These are phyloP conservation scores for Nicotiana benthamiana DNA, from an alignment of 257 asterid species.

Conservation along the genomic window DNA sequence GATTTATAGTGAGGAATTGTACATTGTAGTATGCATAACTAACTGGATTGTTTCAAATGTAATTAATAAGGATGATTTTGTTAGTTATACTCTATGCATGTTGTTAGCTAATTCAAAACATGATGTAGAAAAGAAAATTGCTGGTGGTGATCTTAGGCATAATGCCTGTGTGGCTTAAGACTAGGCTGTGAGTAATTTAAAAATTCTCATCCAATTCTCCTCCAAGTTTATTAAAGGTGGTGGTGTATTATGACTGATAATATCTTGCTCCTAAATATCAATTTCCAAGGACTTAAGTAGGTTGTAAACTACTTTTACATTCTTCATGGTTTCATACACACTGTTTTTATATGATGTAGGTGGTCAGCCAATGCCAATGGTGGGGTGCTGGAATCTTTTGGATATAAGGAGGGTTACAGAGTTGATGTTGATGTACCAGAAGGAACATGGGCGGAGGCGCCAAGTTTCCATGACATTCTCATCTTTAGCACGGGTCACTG, in stretches of 20 bases:
- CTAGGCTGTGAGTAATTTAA: background rate
- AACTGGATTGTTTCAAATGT: too few relatives aligned
- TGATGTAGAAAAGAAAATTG: background rate
- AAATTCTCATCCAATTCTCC: background rate
- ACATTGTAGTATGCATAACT: background rate
- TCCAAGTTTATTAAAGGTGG: background rate
- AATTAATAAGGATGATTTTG: background rate
- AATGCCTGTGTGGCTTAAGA: background rate
- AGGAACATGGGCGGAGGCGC: conserved; percentile 83
- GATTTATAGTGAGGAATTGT: too few relatives aligned
- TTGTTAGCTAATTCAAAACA: background rate
- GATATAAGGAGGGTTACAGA: conserved; percentile 85
- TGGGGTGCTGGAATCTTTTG: conserved; percentile 74
- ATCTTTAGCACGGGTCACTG: conserved; percentile 95
- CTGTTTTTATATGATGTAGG: conserved; percentile 29
- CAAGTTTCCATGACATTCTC: conserved; percentile 64
- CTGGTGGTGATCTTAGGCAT: background rate
- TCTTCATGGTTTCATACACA: background rate
- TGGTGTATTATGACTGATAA: background rate
- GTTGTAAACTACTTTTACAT: background rate
- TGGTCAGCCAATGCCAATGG: conserved; percentile 62
- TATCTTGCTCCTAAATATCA: background rate
- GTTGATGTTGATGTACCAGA: conserved; percentile 88
- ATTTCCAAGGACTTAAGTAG: background rate
- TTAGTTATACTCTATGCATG: background rate